These are phyloP conservation scores for Elsinoe fawcettii DNA, from an alignment of 2,329 filamentous ascomycete genomes.

Conservation along the genomic window DNA sequence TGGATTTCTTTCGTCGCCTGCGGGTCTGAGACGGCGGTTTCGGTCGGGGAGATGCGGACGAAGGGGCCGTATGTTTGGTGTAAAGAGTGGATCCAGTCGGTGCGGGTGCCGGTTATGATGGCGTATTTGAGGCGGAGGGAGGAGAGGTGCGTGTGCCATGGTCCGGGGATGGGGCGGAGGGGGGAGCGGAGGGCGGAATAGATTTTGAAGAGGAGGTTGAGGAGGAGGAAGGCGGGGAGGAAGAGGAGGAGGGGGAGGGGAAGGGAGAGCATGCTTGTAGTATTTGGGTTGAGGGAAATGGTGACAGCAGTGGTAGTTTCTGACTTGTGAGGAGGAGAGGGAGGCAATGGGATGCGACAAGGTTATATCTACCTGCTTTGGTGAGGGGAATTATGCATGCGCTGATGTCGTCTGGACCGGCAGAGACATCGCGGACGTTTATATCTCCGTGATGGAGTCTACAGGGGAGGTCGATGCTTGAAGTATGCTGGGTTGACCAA, in stretches of 20 bases:
- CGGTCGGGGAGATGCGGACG: conserved; percentile 27
- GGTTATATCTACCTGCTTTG: too few relatives aligned
- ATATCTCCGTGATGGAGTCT: neutral
- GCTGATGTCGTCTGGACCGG: neutral
- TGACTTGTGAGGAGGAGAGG: neutral
- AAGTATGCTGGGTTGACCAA: neutral
- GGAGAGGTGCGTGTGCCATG: conserved; percentile 23
- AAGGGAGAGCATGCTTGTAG: too few relatives aligned
- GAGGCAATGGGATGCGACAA: too few relatives aligned
- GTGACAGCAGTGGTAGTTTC: too few relatives aligned
- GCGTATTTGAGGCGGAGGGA: conserved; percentile 30
- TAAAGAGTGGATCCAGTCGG: conserved; percentile 34
- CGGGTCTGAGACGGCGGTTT: conserved; percentile 25
- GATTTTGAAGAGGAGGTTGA: too few relatives aligned
- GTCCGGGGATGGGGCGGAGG: conserved; percentile 26
- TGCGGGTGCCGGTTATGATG: conserved; percentile 31
- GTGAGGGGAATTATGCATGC: neutral
- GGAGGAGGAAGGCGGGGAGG: neutral
- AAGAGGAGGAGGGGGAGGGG: too few relatives aligned
- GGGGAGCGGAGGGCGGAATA: conserved; percentile 18
- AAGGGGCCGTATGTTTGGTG: conserved; percentile 29
- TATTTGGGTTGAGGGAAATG: too few relatives aligned
- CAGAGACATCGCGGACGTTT: neutral
- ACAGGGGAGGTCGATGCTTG: neutral
- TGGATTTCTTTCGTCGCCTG: conserved; percentile 28